phyloP scores from a whole-genome alignment of 2,329 filamentous ascomycete species.

The Aureobasidium melanogenum region DNA sequence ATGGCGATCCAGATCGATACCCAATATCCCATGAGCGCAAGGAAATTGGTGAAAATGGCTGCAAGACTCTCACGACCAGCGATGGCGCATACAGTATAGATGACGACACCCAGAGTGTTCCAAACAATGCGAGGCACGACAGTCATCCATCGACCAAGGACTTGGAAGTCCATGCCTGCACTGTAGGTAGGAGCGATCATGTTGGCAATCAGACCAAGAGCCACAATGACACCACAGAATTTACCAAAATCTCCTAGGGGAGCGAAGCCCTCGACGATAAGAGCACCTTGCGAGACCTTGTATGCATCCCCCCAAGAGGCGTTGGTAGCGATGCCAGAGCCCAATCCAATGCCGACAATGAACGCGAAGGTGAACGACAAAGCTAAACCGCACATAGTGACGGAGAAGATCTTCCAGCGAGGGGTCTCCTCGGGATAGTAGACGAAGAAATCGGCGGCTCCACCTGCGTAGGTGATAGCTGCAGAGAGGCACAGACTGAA shows the following conservation, averaged over 20 bases:
- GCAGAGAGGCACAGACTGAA: constrained; percentile 60
- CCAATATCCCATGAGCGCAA: constrained; percentile 65
- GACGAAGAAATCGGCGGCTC: constrained; percentile 59
- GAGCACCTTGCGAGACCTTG: constrained; percentile 49
- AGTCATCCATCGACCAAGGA: constrained; percentile 50
- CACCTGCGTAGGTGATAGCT: constrained; percentile 54
- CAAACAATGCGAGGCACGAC: constrained; percentile 55
- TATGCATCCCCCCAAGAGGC: constrained; percentile 50
- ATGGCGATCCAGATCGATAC: constrained; percentile 57
- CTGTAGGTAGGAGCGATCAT: constrained; percentile 57
- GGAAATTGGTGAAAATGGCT: constrained; percentile 59
- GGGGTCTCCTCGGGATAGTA: constrained; percentile 51
- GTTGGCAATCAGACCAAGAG: constrained; percentile 57
- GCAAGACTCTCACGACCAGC: constrained; percentile 53
- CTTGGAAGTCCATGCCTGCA: constrained; percentile 58
- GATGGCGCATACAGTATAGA: constrained; percentile 56
- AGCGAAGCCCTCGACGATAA: constrained; percentile 54
- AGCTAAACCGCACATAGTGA: constrained; percentile 49
- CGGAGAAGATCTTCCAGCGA: constrained; percentile 44
- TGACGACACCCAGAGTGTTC: constrained; percentile 53
- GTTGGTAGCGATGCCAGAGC: constrained; percentile 45
- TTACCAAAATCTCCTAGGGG: constrained; percentile 55
- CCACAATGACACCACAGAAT: constrained; percentile 57
- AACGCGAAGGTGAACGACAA: constrained; percentile 53
- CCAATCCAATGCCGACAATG: constrained; percentile 54